Percentiles rank a stretch among this genome's conserved stretches.
These are phyloP conservation scores for Alternaria ventricosa DNA, from an alignment of 2,329 filamentous ascomycete genomes.

Conservation along the genomic window DNA sequence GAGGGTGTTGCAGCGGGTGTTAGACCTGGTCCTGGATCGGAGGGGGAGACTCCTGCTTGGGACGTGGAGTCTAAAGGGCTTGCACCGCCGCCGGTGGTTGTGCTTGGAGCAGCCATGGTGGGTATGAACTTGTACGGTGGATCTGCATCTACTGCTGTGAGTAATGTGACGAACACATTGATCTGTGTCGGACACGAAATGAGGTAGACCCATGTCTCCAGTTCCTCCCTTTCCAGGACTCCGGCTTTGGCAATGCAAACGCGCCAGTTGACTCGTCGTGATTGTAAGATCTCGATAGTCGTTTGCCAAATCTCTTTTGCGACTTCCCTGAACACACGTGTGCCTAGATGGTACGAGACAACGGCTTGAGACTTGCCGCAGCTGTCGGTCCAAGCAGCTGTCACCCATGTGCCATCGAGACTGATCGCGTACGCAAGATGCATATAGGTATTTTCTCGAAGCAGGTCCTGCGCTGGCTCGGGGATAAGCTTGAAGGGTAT, in stretches of 20 bases:
- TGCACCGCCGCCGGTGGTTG: constrained; percentile 21
- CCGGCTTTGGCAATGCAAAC: constrained; percentile 76
- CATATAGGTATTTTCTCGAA: constrained; percentile 80
- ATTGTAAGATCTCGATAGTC: constrained; percentile 74
- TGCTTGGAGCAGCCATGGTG: constrained; percentile 30
- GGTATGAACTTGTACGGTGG: constrained; percentile 70
- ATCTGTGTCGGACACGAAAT: constrained; percentile 46
- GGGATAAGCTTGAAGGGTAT: constrained; percentile 77
- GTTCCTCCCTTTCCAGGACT: constrained; percentile 70
- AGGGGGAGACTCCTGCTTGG: constrained; percentile 42
- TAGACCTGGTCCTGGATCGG: constrained; percentile 45
- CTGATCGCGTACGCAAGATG: constrained; percentile 82
- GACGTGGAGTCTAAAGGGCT: constrained; percentile 42
- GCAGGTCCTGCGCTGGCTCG: constrained; percentile 72
- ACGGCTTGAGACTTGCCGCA: constrained; percentile 75
- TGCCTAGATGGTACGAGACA: constrained; percentile 73
- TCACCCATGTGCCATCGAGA: constrained; percentile 78
- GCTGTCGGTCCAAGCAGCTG: constrained; percentile 81
- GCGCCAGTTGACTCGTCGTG: constrained; percentile 76
- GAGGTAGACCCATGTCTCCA: constrained; percentile 54
- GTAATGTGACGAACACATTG: constrained; percentile 57
- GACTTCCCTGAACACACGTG: constrained; percentile 68
- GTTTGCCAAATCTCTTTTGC: constrained; percentile 79
- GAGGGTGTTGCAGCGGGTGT: constrained; percentile 73
- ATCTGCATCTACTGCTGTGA: constrained; percentile 70